Base-by-base conservation (phyloP, 75 land plant species). In the Adiantum capillusveneris region DNA sequence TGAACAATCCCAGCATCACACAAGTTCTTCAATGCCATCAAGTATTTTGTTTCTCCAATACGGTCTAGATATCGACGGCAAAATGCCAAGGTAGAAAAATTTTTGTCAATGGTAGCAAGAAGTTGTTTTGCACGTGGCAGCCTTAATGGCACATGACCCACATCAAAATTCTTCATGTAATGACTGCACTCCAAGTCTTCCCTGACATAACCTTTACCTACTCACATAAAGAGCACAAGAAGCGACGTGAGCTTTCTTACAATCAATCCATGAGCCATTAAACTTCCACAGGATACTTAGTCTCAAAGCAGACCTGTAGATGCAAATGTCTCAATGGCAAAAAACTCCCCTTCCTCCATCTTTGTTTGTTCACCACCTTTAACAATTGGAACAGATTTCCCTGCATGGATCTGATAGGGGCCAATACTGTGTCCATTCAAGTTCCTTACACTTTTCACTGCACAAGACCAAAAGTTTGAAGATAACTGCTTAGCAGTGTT, bases 321-420 rank as follows among this genome's bases (percentile, higher is more conserved):
- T 34, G 59, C 98, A 77, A 93, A 93, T 34, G 98, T 93, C 62
- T 93, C 98, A 43, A 93, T 93, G 14, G 98, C 98, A 58, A 65
- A 93, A 64, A 89, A 93, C 63, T 93, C 96, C 45, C 98, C 98
- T 69, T 93, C 98, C 71, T 93, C 98, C 98, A 93, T 93, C 65
- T 89, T 93, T 24, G 96, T 89, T 64, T 90, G 96, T 62, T 93
- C 98, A 29, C 98, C 98, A 57, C 98, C 96, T 73, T 93, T 93
- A 28, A 93, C 98, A 67, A 83, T 93, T 25, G 98, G 98, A 31
- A 93, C 98, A 46, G 96, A 89, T 34, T 93, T 93, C 44, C 98
- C 98, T 56, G 87, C 98, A 81, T 93, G 98, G 31, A 93, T 93
- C 72, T 85, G 98, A 70, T 93, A 93, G 0, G 73, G 85, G 18